Conservation (phyloP, 139 green algal species). For the Chlorella sp. region DNA sequence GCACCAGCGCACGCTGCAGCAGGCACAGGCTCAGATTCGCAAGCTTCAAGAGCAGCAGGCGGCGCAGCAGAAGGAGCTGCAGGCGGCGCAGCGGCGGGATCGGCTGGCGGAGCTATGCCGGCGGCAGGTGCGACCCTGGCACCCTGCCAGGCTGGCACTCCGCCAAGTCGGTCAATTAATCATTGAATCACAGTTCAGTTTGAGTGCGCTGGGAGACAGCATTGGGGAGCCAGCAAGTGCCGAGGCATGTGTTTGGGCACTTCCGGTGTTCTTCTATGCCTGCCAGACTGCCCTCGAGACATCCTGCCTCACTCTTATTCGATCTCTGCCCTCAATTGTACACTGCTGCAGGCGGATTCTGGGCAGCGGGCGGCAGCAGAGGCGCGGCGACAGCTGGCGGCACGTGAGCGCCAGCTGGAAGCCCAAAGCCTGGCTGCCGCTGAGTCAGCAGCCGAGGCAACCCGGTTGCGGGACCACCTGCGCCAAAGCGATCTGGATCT, state of each 20-base stretch:
- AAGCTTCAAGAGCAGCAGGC: slow-evolving; percentile 21
- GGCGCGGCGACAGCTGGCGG: slow-evolving; percentile 27
- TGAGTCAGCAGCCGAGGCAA: neutral
- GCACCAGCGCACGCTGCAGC: slow-evolving; percentile 6
- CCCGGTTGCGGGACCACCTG: slow-evolving; percentile 6
- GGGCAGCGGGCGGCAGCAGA: neutral
- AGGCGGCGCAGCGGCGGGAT: neutral
- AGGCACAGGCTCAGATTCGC: neutral
- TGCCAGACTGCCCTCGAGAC: too few species aligned
- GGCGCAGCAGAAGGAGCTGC: slow-evolving; percentile 1
- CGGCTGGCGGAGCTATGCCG: slow-evolving; percentile 31
- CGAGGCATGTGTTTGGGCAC: neutral
- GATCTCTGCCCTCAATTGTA: neutral
- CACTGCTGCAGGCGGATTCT: neutral
- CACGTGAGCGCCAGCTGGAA: slow-evolving; percentile 21
- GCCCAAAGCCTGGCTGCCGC: slow-evolving; percentile 28
- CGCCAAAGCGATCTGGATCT: neutral
- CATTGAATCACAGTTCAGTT: too few species aligned
- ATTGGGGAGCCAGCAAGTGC: neutral
- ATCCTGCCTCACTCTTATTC: neutral
- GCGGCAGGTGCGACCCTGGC: neutral
- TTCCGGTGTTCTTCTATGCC: too few species aligned
- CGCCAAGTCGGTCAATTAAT: too few species aligned
- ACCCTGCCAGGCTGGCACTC: neutral
- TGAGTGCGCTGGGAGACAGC: too few species aligned